phyloP scores from a whole-genome alignment of 345 rosid genomes.

The Brassica nigra region DNA sequence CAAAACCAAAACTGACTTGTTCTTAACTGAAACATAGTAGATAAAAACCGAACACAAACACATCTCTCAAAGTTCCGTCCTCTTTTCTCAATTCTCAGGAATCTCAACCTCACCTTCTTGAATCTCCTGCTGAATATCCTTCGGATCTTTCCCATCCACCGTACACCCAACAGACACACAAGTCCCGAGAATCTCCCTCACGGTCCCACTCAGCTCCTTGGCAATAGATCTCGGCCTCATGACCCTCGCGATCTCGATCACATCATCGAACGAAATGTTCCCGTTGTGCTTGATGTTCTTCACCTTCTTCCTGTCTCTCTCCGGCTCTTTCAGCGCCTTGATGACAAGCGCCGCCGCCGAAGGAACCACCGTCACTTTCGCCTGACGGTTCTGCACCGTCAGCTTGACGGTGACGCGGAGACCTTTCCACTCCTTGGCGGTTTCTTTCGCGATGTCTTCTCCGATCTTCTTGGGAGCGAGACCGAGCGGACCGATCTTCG shows the following conservation, averaged over 20 bases:
- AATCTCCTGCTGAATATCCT: slow-evolving; percentile 49
- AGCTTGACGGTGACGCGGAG: slow-evolving; percentile 62
- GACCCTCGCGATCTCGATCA: slow-evolving; percentile 41
- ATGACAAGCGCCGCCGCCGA: slow-evolving; percentile 61
- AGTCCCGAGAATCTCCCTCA: slow-evolving; percentile 48
- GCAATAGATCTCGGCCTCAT: slow-evolving; percentile 47
- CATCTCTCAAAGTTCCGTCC: neutral
- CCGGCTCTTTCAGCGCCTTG: slow-evolving; percentile 55
- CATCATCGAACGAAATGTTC: slow-evolving; percentile 44
- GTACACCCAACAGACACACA: slow-evolving; percentile 49
- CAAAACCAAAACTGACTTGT: slow-evolving; percentile 46
- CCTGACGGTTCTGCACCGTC: slow-evolving; percentile 64
- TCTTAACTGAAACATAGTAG: slow-evolving; percentile 18
- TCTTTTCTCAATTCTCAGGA: slow-evolving; percentile 19
- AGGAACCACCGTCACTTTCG: slow-evolving; percentile 58
- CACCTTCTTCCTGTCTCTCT: slow-evolving; percentile 44
- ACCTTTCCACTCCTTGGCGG: slow-evolving; percentile 66
- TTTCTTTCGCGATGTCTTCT: slow-evolving; percentile 68
- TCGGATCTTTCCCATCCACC: slow-evolving; percentile 68
- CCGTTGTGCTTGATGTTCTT: slow-evolving; percentile 46
- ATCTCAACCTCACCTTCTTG: slow-evolving; percentile 47
- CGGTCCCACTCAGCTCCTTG: slow-evolving; percentile 48
- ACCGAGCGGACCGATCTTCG: slow-evolving; percentile 68
- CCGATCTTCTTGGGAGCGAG: slow-evolving; percentile 65
- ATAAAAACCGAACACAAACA: slow-evolving; percentile 17